A percentile compares a stretch with the other conserved stretches of the same genome.
Evolutionary conservation across 768 basidiomycete species (phyloP).

Genomic region (Nidularia pulvinata): DNA sequence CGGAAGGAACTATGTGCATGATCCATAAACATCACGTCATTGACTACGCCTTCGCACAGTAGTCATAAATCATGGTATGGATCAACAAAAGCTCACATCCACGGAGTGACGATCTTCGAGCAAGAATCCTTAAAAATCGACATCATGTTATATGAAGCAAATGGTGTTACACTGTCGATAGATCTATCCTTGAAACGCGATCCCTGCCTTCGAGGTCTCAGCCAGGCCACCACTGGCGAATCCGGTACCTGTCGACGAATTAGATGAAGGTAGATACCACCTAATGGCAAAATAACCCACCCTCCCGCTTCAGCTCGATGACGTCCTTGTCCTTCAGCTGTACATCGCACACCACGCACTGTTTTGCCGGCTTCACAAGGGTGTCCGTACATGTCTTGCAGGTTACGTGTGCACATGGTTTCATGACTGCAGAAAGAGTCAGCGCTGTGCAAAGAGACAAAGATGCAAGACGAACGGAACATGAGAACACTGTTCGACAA

Average conservation of each 20-base stretch:
- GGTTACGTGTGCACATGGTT: conserved; percentile 87
- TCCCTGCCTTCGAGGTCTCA: conserved; percentile 78
- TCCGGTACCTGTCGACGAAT: conserved; percentile 66
- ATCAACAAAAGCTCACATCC: background rate
- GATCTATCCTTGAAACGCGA: conserved; percentile 81
- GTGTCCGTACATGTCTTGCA: conserved; percentile 93
- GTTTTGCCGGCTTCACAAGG: conserved; percentile 73
- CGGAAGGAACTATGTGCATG: background rate
- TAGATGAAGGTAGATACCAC: background rate
- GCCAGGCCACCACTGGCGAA: conserved; percentile 95
- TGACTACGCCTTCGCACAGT: background rate
- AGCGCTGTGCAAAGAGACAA: background rate
- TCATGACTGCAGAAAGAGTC: conserved; percentile 53
- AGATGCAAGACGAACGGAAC: conserved; percentile 43
- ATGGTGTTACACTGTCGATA: background rate
- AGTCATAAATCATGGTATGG: background rate
- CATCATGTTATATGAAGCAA: background rate
- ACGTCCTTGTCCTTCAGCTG: conserved; percentile 67
- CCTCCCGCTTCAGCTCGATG: conserved; percentile 88
- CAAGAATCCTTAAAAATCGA: background rate
- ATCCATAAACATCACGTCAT: background rate
- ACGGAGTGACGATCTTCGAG: background rate
- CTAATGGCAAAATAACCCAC: conserved; percentile 31
- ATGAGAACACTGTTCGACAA: conserved; percentile 78
- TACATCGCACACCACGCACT: conserved; percentile 88